A percentile compares a stretch with the other conserved stretches of the same genome.
phyloP scores from a whole-genome alignment of 257 asterid genomes.

The Anisodus tanguticus region DNA sequence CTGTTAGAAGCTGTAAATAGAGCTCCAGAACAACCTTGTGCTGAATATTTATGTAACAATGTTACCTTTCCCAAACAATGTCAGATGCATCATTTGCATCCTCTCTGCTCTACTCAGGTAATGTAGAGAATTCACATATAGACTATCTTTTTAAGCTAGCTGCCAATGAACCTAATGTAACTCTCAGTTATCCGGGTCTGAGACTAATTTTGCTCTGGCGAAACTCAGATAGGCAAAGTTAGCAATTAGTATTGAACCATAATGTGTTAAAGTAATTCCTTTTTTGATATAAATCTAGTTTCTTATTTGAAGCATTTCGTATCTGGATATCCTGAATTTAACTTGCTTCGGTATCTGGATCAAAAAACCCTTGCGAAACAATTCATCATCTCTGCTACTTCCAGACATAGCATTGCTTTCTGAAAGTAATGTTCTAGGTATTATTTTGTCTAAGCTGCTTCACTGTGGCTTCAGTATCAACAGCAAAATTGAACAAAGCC shows the following conservation, averaged over 20 bases:
- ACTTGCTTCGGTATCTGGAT: background rate
- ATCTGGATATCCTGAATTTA: background rate
- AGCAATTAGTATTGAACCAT: background rate
- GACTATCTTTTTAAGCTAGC: background rate
- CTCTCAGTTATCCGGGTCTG: background rate
- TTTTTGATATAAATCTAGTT: background rate
- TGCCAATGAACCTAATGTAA: background rate
- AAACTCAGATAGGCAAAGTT: background rate
- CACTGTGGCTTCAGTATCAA: background rate
- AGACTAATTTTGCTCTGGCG: background rate
- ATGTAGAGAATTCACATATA: background rate
- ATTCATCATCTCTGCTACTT: background rate
- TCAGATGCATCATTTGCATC: background rate
- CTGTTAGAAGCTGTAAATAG: background rate
- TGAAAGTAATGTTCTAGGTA: background rate
- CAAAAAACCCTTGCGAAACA: background rate
- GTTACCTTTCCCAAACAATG: background rate
- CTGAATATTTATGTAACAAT: background rate
- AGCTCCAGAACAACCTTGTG: background rate
- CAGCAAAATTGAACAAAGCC: background rate
- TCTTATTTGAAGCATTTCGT: background rate
- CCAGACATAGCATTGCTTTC: background rate
- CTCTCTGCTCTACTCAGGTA: constrained; percentile 10
- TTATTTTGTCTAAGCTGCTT: constrained; percentile 16
- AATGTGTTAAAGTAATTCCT: background rate